Base-by-base conservation (phyloP, 345 rosid genomes). In the Sonneratia caseolaris region DNA sequence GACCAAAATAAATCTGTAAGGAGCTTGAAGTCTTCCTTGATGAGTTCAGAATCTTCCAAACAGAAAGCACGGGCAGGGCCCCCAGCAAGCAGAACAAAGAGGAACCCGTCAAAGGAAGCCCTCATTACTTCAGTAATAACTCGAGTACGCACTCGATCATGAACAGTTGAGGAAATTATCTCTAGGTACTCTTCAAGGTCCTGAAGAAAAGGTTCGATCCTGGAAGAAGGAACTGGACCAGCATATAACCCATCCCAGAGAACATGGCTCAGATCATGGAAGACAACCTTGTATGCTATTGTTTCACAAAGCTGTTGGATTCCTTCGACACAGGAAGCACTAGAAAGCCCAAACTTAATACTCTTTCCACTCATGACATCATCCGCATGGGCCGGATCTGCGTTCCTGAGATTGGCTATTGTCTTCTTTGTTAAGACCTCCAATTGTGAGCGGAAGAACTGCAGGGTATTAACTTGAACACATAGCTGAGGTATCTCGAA, bases 91-190 rank as follows among this genome's bases (percentile, higher is more conserved):
- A 95, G 81, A 76, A 92, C 96, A 38, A 95, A 71, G 76, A 90
- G 75, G 71, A 95, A 86, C 55, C 99, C 97, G 24, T 92, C 99
- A 27, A 89, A 92, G 70, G 99, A 95, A 77, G 99, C 98, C 82
- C 84, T 89, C 99, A 92, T 92, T 68, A 92, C 72, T 76, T 90
- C 96, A 18, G 97, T 81, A 72, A 95, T 83, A 42, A 87, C 85
- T 24, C 96, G 88, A 16, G 99, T 88, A 55, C 94, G 82, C 70
- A 88, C 94, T 81, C 96, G 84, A 72, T 92, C 96, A n/a, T 92
- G 93, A 72, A 92, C 89, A 0, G 88, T 78, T 18, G 86, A 82
- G 3, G 99, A 86, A 32, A 95, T 85, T 3, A 86, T 79, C 83
- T 84, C 88, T 73, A 95, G 81, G 71, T 83, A 84, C 37, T 81